Evolutionary conservation across 345 rosid species (phyloP).

Genomic region (Camelina hispida): DNA sequence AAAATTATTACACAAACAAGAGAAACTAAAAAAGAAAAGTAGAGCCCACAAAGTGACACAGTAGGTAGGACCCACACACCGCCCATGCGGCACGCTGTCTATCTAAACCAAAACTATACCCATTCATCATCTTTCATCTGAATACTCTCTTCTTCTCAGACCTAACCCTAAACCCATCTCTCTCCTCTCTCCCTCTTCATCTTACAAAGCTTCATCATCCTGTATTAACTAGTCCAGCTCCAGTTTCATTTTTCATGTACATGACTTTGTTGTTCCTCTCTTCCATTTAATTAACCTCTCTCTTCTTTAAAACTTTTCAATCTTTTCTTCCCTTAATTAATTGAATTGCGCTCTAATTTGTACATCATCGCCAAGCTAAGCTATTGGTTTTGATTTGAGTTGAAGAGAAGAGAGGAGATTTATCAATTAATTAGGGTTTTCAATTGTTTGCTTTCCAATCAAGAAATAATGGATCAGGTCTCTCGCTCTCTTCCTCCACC

Average conservation of each 20-base stretch:
- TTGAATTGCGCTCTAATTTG: constrained; percentile 17
- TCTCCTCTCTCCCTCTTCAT: constrained; percentile 6
- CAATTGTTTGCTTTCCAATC: constrained; percentile 11
- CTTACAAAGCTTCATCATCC: constrained; percentile 43
- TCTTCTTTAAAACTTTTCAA: too few species aligned
- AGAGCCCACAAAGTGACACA: constrained; percentile 50
- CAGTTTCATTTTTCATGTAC: too few species aligned
- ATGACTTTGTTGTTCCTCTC: too few species aligned
- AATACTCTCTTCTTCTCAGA: constrained; percentile 54
- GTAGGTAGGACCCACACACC: constrained; percentile 62
- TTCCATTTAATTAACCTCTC: not conserved
- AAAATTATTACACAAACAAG: constrained; percentile 32
- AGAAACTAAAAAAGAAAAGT: constrained; percentile 32
- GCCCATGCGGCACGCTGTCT: constrained; percentile 79
- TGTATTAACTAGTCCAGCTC: constrained; percentile 48
- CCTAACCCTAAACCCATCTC: constrained; percentile 42
- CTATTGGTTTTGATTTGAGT: constrained; percentile 5
- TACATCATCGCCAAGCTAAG: constrained; percentile 18
- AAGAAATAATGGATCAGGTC: constrained; percentile 65
- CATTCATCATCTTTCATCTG: constrained; percentile 46
- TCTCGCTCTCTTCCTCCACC: constrained; percentile 90
- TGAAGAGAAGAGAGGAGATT: constrained; percentile 32
- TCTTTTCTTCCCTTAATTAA: not conserved
- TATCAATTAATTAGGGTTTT: constrained; percentile 36
- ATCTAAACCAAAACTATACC: constrained; percentile 61